Evolutionary conservation across 1,284 basidiomycete genomes (phyloP).

Genomic region (Neonothopanus nambi): DNA sequence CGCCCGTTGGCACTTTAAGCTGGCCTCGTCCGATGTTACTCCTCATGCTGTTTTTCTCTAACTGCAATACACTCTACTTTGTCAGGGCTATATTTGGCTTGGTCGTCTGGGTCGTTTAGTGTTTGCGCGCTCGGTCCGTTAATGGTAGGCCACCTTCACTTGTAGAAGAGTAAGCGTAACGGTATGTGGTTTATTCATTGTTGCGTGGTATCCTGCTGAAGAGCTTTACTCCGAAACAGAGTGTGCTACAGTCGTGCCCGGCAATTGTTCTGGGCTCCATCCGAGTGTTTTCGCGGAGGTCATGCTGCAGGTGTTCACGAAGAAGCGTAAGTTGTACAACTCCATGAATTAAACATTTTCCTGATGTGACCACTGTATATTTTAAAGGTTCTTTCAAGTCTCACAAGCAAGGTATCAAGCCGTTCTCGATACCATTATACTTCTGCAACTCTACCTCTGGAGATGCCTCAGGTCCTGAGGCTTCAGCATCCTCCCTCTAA

Average conservation of each 20-base stretch:
- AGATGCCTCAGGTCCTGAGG: neutral
- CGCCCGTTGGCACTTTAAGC: too few relatives aligned
- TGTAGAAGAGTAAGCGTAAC: slow-evolving; percentile 57
- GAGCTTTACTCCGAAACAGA: slow-evolving; percentile 36
- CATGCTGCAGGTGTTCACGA: slow-evolving; percentile 65
- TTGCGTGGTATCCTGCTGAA: slow-evolving; percentile 2
- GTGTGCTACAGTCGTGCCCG: slow-evolving; percentile 43
- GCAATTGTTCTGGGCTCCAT: slow-evolving; percentile 63
- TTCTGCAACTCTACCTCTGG: neutral
- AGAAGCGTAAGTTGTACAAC: slow-evolving; percentile 43
- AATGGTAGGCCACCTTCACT: too few relatives aligned
- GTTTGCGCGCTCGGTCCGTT: too few relatives aligned
- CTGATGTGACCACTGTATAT: neutral
- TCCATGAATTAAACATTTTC: neutral
- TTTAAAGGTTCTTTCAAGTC: slow-evolving; percentile 50
- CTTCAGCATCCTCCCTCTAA: neutral
- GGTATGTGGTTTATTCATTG: slow-evolving; percentile 37
- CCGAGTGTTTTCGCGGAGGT: slow-evolving; percentile 66
- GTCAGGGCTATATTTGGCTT: too few relatives aligned
- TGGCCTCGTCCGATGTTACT: too few relatives aligned
- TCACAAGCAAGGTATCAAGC: slow-evolving; percentile 68
- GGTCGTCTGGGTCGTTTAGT: too few relatives aligned
- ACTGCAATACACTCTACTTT: too few relatives aligned
- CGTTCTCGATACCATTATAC: slow-evolving; percentile 27
- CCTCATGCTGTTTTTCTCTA: too few relatives aligned